Percentiles rank a stretch among this genome's conserved stretches.
Evolutionary conservation across 2,329 filamentous ascomycete species (phyloP).

Genomic region (Claviceps monticola): DNA sequence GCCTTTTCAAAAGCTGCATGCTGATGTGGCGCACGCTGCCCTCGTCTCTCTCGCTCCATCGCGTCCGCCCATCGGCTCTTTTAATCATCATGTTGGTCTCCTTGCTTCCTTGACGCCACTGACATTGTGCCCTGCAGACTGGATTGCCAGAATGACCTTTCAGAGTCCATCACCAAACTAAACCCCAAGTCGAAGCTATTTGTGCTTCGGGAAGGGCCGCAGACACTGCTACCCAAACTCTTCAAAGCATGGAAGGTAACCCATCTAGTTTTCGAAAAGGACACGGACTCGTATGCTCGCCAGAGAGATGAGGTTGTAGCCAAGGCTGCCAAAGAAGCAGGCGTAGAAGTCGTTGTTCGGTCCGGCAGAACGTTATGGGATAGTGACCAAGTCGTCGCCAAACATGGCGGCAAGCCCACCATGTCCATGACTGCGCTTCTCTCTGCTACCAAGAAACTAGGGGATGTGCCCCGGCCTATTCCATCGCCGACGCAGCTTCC

Average conservation of each 20-base stretch:
- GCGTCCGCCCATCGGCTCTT: no score
- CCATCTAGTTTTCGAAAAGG: slow-evolving; percentile 66
- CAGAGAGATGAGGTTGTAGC: slow-evolving; percentile 48
- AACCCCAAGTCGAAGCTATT: slow-evolving; percentile 59
- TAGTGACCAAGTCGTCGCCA: slow-evolving; percentile 51
- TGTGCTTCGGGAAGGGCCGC: slow-evolving; percentile 57
- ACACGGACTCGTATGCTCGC: slow-evolving; percentile 59
- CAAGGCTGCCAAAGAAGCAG: slow-evolving; percentile 45
- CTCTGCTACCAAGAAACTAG: slow-evolving; percentile 47
- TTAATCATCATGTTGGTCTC: background rate
- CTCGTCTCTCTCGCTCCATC: background rate
- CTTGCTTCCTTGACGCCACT: background rate
- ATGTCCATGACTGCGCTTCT: slow-evolving; percentile 61
- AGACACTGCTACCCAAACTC: slow-evolving; percentile 57
- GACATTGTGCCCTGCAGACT: slow-evolving; percentile 28
- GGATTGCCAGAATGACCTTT: slow-evolving; percentile 61
- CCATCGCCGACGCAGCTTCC: slow-evolving; percentile 45
- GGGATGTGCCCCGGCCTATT: slow-evolving; percentile 46
- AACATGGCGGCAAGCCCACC: slow-evolving; percentile 54
- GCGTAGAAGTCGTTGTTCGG: slow-evolving; percentile 51
- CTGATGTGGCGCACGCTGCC: background rate
- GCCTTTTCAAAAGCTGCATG: slow-evolving; percentile 7
- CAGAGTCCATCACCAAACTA: slow-evolving; percentile 49
- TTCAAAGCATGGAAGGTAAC: slow-evolving; percentile 62
- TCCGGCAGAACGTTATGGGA: slow-evolving; percentile 61